Evolutionary conservation across 2,329 filamentous ascomycete species (phyloP), one percentile per base, ranked within the genome.

Genomic region (Aspergillus candidus): DNA sequence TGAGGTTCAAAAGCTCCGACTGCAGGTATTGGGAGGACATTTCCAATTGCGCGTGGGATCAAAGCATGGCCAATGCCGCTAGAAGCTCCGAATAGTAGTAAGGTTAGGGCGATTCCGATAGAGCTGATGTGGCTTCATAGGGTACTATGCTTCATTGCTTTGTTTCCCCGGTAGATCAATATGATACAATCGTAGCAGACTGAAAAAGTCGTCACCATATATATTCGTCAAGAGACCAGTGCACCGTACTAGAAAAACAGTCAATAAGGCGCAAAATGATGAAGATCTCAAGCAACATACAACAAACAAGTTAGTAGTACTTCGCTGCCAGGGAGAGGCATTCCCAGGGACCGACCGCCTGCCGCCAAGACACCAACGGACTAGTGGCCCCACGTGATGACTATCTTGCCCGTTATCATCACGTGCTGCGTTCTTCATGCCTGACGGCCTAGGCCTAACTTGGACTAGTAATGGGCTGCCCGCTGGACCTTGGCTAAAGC

Each of bases 11-110:
- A 66, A 96, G 80, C 78, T 96, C 90, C 46, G 86, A 83, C 62
- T 84, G 82, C 60, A 96, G 78, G 61, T 95, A 83, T 78, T 94
- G 88, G 59, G 88, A 84, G 67, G 89, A 94, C 89, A 95, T 95
- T 83, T 66, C 65, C 58, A 60, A 55, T 46, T 49, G 41, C 42
- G 43, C 42, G 48, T 36, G 49, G 50, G 43, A 52, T 60, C 51
- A 62, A 49, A 56, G 48, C 61, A 64, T 64, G 50, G 53, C 62
- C 57, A 47, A 52, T 29, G 49, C 48, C 48, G 40, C 36, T 49
- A 36, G 30, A 46, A 15, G 40, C 37, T 35, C 27, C 35, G 35
- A 39, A 13, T 13, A 46, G 15, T 13, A 46, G 47, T 35, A 49
- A 45, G 22, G 6, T 27, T 27, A 27, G 22, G 22, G 22, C 38